Evolutionary conservation across 2,329 filamentous ascomycete species (phyloP).

Genomic region (Arthrobotrys entomopaga): DNA sequence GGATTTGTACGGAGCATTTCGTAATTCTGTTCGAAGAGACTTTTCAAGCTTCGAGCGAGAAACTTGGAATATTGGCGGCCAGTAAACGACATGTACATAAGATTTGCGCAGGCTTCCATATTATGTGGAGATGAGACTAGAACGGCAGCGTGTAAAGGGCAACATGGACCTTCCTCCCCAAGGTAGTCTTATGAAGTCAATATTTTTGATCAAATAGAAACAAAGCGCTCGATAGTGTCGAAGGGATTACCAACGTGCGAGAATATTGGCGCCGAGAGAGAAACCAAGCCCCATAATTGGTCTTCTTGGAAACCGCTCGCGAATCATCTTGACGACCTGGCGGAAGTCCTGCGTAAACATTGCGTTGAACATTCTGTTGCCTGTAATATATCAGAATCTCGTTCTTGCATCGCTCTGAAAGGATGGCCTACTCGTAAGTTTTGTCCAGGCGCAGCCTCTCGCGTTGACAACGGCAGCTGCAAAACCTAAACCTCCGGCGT

Average conservation of each 20-base stretch:
- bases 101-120: slow-evolving; percentile 74
- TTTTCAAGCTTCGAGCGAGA: slow-evolving; percentile 65
- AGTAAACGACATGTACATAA: slow-evolving; percentile 72
- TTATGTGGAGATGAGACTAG: slow-evolving; percentile 83
- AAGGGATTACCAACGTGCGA: slow-evolving; percentile 78
- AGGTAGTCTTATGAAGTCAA: slow-evolving; percentile 73
- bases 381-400: slow-evolving; percentile 59
- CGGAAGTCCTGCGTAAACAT: slow-evolving; percentile 93
- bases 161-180: slow-evolving; percentile 82
- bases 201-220: neutral
- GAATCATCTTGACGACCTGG: slow-evolving; percentile 81
- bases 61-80: slow-evolving; percentile 76
- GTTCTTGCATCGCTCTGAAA: neutral
- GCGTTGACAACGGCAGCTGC: slow-evolving; percentile 91
- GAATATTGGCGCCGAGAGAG: slow-evolving; percentile 91
- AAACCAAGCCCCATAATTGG: slow-evolving; percentile 91
- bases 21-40: slow-evolving; percentile 69
- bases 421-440: slow-evolving; percentile 75
- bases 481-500: slow-evolving; percentile 74
- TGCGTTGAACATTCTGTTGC: slow-evolving; percentile 82
- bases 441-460: slow-evolving; percentile 85
- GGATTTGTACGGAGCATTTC: slow-evolving; percentile 76
- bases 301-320: slow-evolving; percentile 81
- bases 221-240: neutral
- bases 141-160: slow-evolving; percentile 74